These are phyloP conservation scores for Lentinus tigrinus DNA, from an alignment of 768 basidiomycete species.

Conservation along the genomic window DNA sequence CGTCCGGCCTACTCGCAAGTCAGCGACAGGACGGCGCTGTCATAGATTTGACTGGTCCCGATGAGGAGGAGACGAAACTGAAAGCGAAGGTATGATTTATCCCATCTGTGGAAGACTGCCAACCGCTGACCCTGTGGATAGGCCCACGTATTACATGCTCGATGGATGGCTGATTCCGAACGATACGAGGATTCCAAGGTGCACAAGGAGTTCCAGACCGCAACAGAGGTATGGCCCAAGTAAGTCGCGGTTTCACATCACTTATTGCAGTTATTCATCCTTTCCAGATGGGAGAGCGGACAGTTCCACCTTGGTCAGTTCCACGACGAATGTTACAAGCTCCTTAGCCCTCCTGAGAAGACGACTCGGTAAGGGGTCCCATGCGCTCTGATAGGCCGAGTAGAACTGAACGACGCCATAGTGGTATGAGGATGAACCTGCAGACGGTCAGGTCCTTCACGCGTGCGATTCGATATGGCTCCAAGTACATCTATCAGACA, in stretches of 20 bases:
- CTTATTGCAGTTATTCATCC: background rate
- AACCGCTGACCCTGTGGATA: constrained; percentile 26
- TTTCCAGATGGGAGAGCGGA: constrained; percentile 74
- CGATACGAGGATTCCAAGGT: constrained; percentile 70
- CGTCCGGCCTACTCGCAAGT: constrained; percentile 9
- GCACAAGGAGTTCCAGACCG: constrained; percentile 53
- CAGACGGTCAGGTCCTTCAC: constrained; percentile 67
- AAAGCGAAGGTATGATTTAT: constrained; percentile 18
- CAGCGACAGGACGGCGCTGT: background rate
- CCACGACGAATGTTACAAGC: constrained; percentile 76
- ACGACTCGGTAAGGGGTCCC: constrained; percentile 33
- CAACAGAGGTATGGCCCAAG: constrained; percentile 50
- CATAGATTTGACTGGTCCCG: constrained; percentile 8
- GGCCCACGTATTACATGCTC: constrained; percentile 79
- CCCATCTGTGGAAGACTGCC: background rate
- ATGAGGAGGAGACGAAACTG: constrained; percentile 3
- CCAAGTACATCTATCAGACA: constrained; percentile 95
- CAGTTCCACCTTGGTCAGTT: constrained; percentile 87
- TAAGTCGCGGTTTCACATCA: constrained; percentile 26
- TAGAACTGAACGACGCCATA: constrained; percentile 25
- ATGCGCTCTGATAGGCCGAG: background rate
- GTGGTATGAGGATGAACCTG: constrained; percentile 62
- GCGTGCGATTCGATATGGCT: constrained; percentile 74
- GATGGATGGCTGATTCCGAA: constrained; percentile 92
- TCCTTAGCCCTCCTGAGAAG: constrained; percentile 45